Base-by-base conservation (phyloP, 495 filamentous ascomycete species). In the Pseudoneurospora amorphoporcata region DNA sequence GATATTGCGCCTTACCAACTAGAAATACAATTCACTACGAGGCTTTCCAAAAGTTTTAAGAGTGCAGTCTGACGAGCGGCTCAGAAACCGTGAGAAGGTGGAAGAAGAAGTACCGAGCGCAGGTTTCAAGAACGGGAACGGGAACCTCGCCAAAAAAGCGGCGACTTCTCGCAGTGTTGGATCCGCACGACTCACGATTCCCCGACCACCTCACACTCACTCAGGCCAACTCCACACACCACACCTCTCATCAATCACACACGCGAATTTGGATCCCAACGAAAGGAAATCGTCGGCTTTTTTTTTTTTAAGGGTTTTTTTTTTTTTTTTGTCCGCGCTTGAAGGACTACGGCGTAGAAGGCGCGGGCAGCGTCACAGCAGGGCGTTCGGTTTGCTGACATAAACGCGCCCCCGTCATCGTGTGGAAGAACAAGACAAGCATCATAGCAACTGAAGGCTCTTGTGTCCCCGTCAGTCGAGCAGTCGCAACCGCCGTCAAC, bases 1-100 rank as follows among this genome's bases (percentile, higher is more conserved):
- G 61, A 75, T 76, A 74, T 70, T 72, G 73, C 77, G 41, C 68
- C 70, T 61, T 70, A 43, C 71, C 68, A 68, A 75, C 74, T 78
- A 76, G 77, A 77, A 76, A 74, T 75, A 77, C 76, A 79, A 70
- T 39, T 65, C 53, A 58, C 72, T 39, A 75, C 75, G 74, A 69
- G 68, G 53, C 14, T 68, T 68, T 68, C 32, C 70, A 70, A 70
- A 72, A 39, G 71, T 69, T 69, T 68, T 32, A 16, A 65, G 12
- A 32, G 53, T 61, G 53, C 45, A 53, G 45, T 53, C 45, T 53
- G 45, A 58, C 47, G 70, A 38, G 41, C 73, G 65, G 42, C 68
- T 29, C 70, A 65, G 23, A 45, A 72, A 74, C 3, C 14, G 45
- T 39, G 32, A 68, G 65, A 75, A 65, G 53, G 53, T 65, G 53